These are phyloP conservation scores for Lepiota subincarnata DNA, from an alignment of 768 basidiomycete genomes.

Conservation along the genomic window DNA sequence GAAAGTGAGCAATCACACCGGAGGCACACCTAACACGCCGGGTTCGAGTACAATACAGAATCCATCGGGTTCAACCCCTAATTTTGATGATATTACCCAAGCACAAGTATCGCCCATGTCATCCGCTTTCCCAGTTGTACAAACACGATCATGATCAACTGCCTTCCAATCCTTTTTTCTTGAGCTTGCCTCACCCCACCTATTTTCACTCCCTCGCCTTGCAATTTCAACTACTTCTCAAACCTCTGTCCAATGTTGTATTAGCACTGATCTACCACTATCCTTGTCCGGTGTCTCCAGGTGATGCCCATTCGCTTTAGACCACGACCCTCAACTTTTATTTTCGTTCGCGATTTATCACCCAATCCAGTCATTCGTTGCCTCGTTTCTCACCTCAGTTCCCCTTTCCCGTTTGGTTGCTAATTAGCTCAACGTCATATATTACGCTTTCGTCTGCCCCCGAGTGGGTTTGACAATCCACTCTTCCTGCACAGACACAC, in stretches of 20 bases:
- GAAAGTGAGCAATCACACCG: conserved; percentile 56
- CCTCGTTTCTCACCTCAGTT: background rate
- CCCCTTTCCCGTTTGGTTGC: background rate
- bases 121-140: conserved; percentile 67
- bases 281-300: background rate
- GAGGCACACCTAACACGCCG: conserved; percentile 44
- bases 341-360: background rate
- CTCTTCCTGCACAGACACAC: no score
- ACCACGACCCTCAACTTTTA: conserved; percentile 6
- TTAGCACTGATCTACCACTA: conserved; percentile 8
- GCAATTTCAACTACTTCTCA: background rate
- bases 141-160: conserved; percentile 17
- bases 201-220: conserved; percentile 5
- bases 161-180: conserved; percentile 12
- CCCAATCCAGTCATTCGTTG: conserved; percentile 4
- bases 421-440: background rate
- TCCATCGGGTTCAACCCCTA: conserved; percentile 20
- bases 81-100: conserved; percentile 39
- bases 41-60: conserved; percentile 32
- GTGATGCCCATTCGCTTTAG: conserved; percentile 6
- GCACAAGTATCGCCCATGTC: conserved; percentile 75
- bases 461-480: no score
- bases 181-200: background rate
- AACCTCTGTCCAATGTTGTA: conserved; percentile 10
- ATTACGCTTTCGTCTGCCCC: no score